These are phyloP conservation scores for Zangia roseola DNA, from an alignment of 768 basidiomycete genomes.

Conservation along the genomic window DNA sequence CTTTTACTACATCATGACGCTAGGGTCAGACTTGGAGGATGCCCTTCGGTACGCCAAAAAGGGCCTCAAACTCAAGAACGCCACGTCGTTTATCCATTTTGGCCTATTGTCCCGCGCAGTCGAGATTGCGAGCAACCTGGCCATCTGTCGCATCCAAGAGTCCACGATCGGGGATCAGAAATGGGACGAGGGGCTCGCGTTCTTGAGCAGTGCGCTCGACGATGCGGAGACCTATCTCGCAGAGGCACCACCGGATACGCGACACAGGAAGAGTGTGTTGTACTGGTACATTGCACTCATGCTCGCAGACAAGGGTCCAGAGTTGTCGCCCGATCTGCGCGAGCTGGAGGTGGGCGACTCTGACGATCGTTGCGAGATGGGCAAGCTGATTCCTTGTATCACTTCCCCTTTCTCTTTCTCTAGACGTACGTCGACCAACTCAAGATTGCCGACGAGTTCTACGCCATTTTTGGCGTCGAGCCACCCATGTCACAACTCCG, in stretches of 20 bases:
- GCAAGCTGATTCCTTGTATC: too few species aligned
- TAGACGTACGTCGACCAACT: conserved; percentile 43
- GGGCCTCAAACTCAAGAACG: conserved; percentile 55
- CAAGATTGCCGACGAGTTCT: conserved; percentile 53
- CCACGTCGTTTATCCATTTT: conserved; percentile 54
- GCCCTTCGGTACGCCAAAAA: conserved; percentile 65
- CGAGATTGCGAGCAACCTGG: conserved; percentile 58
- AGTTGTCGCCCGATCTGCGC: conserved; percentile 46
- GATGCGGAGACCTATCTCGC: conserved; percentile 56
- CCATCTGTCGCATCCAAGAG: conserved; percentile 47
- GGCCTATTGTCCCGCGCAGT: conserved; percentile 62
- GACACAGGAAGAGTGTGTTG: conserved; percentile 56
- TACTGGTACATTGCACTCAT: conserved; percentile 60
- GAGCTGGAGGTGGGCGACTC: conserved; percentile 46
- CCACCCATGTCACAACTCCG: conserved; percentile 53
- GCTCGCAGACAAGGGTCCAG: conserved; percentile 49
- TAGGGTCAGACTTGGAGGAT: conserved; percentile 46
- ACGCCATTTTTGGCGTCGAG: conserved; percentile 41
- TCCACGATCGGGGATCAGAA: conserved; percentile 40
- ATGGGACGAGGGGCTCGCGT: conserved; percentile 61
- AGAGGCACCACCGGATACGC: conserved; percentile 59
- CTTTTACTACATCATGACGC: conserved; percentile 60
- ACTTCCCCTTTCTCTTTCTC: neutral
- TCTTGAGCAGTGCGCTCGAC: conserved; percentile 57
- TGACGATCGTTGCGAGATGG: neutral